These are phyloP conservation scores for Setomelanomma holmii DNA, from an alignment of 2,329 filamentous ascomycete genomes.

Conservation along the genomic window DNA sequence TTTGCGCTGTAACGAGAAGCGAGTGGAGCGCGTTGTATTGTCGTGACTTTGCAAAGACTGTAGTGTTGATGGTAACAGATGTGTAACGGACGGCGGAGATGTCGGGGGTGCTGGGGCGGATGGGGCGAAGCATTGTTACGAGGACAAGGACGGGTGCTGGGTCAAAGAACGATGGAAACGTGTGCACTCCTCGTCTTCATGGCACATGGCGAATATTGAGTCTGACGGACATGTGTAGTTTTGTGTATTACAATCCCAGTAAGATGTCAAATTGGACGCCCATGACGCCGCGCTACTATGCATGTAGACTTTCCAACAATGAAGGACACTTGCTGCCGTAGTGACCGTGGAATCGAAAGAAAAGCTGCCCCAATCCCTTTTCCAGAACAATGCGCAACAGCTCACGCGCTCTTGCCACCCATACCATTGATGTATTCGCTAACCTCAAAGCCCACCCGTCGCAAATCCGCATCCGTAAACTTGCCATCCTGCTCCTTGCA, in stretches of 20 bases:
- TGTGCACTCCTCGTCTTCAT: background rate
- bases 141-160: background rate
- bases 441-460: constrained; percentile 85
- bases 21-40: background rate
- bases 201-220: background rate
- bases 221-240: too few species aligned
- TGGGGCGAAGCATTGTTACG: background rate
- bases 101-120: background rate
- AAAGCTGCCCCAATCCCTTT: background rate
- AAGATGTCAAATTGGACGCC: background rate
- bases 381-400: background rate
- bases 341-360: too few species aligned
- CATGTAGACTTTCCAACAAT: background rate
- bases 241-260: background rate
- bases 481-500: constrained; percentile 39
- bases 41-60: too few species aligned
- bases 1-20: background rate
- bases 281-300: background rate
- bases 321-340: background rate
- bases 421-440: constrained; percentile 72
- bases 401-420: constrained; percentile 9
- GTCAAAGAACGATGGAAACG: background rate
- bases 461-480: constrained; percentile 62
- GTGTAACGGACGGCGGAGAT: background rate
- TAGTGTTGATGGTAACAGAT: background rate